Percentiles rank a stretch among this genome's conserved stretches.
Conservation (phyloP, 2,329 filamentous ascomycete genomes). For the Fusarium beomiforme region DNA sequence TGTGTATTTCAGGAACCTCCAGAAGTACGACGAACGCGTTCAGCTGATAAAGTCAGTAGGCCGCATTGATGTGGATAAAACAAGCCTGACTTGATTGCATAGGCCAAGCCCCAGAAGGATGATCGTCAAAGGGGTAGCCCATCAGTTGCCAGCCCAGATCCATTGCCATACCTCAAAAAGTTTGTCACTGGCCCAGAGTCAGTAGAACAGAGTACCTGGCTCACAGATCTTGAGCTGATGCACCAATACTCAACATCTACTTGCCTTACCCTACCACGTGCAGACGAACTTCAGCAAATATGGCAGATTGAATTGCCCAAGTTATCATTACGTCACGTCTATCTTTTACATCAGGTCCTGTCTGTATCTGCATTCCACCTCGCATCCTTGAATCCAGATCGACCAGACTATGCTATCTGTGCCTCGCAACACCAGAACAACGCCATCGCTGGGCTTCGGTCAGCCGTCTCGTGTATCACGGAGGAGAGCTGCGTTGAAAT, state of each 20-base stretch:
- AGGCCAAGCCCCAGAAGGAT: neutral
- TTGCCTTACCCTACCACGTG: slow-evolving; percentile 46
- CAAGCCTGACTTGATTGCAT: neutral
- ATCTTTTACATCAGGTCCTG: slow-evolving; percentile 47
- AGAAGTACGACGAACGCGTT: slow-evolving; percentile 2
- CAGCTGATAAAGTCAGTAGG: neutral
- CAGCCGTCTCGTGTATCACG: slow-evolving; percentile 38
- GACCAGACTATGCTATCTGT: slow-evolving; percentile 34
- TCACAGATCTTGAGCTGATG: slow-evolving; percentile 50
- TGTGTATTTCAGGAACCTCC: slow-evolving; percentile 44
- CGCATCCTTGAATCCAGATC: slow-evolving; percentile 40
- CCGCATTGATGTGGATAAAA: neutral
- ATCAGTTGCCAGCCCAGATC: slow-evolving; percentile 16
- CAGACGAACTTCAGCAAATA: slow-evolving; percentile 39
- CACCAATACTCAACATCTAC: slow-evolving; percentile 49
- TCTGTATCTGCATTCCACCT: slow-evolving; percentile 46
- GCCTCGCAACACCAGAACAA: slow-evolving; percentile 49
- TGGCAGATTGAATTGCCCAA: slow-evolving; percentile 46
- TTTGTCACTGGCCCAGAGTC: slow-evolving; percentile 31
- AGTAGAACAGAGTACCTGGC: slow-evolving; percentile 41
- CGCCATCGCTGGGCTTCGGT: slow-evolving; percentile 45
- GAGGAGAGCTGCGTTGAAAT: slow-evolving; percentile 47
- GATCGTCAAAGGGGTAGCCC: neutral
- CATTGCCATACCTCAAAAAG: slow-evolving; percentile 37
- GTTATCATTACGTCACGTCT: slow-evolving; percentile 42